A percentile compares a stretch with the other conserved stretches of the same genome.
Evolutionary conservation across 106 monocot genomes (phyloP).

Genomic region (Alisma plantagoaquatica): DNA sequence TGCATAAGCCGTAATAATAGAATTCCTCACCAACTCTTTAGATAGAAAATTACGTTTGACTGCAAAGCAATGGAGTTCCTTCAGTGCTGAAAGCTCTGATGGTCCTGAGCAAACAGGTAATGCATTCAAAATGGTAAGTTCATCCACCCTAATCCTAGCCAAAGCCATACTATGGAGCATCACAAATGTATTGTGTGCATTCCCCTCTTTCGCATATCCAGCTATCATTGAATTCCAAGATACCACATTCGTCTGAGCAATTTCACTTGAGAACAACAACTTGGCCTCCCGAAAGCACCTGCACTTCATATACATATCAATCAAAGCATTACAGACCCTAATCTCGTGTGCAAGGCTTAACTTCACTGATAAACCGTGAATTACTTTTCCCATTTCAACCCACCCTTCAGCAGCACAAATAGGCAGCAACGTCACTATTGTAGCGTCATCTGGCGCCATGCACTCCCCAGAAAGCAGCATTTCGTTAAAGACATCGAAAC

Average conservation of each 20-base stretch:
- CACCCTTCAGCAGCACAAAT: slow-evolving; percentile 34
- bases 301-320: slow-evolving; percentile 58
- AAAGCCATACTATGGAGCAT: slow-evolving; percentile 29
- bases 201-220: slow-evolving; percentile 48
- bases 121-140: slow-evolving; percentile 52
- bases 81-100: slow-evolving; percentile 21
- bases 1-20: slow-evolving; percentile 53
- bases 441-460: slow-evolving; percentile 29
- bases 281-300: slow-evolving; percentile 29
- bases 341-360: slow-evolving; percentile 13
- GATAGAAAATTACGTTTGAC: slow-evolving; percentile 30
- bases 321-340: slow-evolving; percentile 46
- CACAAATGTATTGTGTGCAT: slow-evolving; percentile 18
- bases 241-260: slow-evolving; percentile 30
- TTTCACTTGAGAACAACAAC: slow-evolving; percentile 12
- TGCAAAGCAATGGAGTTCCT: slow-evolving; percentile 50
- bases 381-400: slow-evolving; percentile 34
- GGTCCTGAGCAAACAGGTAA: slow-evolving; percentile 30
- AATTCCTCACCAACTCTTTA: slow-evolving; percentile 41
- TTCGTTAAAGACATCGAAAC: slow-evolving; percentile 26
- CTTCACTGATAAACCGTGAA: slow-evolving; percentile 51
- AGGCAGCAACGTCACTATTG: slow-evolving; percentile 40
- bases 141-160: slow-evolving; percentile 25
- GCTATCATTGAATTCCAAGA: slow-evolving; percentile 68
- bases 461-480: slow-evolving; percentile 10